Evolutionary conservation across 495 filamentous ascomycete genomes (phyloP).

Genomic region (Podospora sp.): DNA sequence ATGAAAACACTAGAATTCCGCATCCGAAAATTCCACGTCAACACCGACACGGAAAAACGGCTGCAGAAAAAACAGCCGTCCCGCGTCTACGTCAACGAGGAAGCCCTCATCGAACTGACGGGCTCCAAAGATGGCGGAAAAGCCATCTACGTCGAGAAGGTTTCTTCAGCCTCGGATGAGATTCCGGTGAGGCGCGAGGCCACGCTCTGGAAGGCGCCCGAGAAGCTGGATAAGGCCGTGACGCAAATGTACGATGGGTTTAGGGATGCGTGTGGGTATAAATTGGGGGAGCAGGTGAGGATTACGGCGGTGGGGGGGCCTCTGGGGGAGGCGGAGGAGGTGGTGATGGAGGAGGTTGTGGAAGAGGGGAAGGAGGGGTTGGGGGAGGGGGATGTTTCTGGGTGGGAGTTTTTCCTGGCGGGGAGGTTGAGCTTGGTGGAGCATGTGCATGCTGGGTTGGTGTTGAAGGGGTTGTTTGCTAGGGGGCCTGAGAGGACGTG

Average conservation of each 20-base stretch:
- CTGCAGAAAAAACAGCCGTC: conserved; percentile 47
- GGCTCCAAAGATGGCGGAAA: conserved; percentile 59
- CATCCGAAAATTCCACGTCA: conserved; percentile 49
- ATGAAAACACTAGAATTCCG: conserved; percentile 47
- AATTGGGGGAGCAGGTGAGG: conserved; percentile 61
- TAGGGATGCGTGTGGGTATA: conserved; percentile 65
- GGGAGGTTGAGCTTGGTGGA: conserved; percentile 45
- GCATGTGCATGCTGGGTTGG: conserved; percentile 51
- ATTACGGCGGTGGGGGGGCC: conserved; percentile 46
- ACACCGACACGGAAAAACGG: conserved; percentile 43
- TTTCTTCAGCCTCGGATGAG: conserved; percentile 25
- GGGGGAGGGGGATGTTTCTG: conserved; percentile 24
- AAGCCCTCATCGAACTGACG: conserved; percentile 61
- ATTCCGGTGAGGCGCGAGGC: conserved; percentile 50
- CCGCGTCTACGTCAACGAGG: conserved; percentile 67
- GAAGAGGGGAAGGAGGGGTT: conserved; percentile 19
- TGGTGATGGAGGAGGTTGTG: conserved; percentile 39
- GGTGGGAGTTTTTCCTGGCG: conserved; percentile 37
- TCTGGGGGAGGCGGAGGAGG: conserved; percentile 43
- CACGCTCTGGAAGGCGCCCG: conserved; percentile 65
- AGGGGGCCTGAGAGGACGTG: conserved; percentile 52
- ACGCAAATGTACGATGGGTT: conserved; percentile 68
- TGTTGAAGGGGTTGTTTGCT: conserved; percentile 49
- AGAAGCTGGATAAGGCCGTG: conserved; percentile 64
- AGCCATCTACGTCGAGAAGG: conserved; percentile 54